Percentiles rank a stretch among this genome's conserved stretches.
These are phyloP conservation scores for Tuber melanosporum DNA, from an alignment of 495 filamentous ascomycete genomes.

Conservation along the genomic window DNA sequence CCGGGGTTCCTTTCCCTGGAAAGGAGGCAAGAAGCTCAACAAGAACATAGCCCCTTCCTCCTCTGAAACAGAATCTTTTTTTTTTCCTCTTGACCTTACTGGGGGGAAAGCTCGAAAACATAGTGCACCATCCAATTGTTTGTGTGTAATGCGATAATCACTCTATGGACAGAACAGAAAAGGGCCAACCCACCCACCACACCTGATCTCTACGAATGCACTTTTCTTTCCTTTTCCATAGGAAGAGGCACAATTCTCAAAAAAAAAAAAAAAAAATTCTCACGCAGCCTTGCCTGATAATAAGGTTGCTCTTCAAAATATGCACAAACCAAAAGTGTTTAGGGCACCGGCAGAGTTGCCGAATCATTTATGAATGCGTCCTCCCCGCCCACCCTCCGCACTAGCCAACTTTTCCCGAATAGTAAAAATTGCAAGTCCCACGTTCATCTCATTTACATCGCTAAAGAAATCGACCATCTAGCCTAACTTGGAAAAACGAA, in stretches of 20 bases:
- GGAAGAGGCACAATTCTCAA: neutral
- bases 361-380: neutral
- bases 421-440: neutral
- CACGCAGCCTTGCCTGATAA: neutral
- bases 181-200: neutral
- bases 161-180: neutral
- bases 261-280: neutral
- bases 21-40: no score
- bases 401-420: neutral
- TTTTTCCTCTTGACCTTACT: no score
- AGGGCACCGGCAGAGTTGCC: neutral
- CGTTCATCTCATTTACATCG: neutral
- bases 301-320: neutral
- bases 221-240: neutral
- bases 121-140: no score
- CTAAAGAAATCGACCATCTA: neutral
- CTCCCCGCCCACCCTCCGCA: neutral
- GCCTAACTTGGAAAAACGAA: neutral
- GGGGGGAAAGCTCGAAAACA: no score
- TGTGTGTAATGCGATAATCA: neutral
- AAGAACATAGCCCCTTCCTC: no score
- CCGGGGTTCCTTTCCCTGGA: no score
- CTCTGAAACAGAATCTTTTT: no score
- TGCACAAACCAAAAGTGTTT: neutral
- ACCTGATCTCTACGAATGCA: neutral